Evolutionary conservation across 2,329 filamentous ascomycete species (phyloP).

Genomic region (Neofusicoccum parvum): DNA sequence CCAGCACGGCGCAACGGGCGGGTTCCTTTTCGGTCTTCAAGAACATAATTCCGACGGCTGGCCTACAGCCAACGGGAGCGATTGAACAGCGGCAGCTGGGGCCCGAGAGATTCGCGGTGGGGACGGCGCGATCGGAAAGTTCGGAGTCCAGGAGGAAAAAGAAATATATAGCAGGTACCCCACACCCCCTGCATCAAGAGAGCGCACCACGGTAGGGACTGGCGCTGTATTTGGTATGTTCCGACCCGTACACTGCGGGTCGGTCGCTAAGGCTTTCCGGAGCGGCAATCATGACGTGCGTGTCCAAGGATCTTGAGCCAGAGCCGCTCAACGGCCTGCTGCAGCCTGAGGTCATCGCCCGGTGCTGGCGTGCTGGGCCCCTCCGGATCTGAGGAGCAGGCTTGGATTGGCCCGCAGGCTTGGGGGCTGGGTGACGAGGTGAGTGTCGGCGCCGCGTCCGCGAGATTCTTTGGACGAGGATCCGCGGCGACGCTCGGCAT

Average conservation of each 20-base stretch:
- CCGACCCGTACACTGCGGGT: too few relatives aligned
- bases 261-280: too few relatives aligned
- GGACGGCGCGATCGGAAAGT: slow-evolving; percentile 7
- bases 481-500: too few relatives aligned
- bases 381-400: background rate
- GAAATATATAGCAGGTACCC: background rate
- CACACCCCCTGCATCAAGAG: background rate
- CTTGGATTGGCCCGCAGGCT: background rate
- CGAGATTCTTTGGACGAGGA: too few relatives aligned
- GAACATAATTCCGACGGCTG: background rate
- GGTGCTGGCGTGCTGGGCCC: background rate
- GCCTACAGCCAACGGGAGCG: background rate
- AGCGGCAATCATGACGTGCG: background rate
- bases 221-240: background rate
- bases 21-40: background rate
- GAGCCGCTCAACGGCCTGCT: background rate
- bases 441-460: too few relatives aligned
- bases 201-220: background rate
- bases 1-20: background rate
- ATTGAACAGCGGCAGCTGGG: background rate
- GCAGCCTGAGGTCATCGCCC: slow-evolving; percentile 2
- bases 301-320: background rate
- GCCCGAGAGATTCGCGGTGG: background rate
- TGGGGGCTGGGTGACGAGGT: too few relatives aligned
- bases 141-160: slow-evolving; percentile 1